Evolutionary conservation across 2,329 filamentous ascomycete genomes (phyloP).

Genomic region (Diaporthe batatas): DNA sequence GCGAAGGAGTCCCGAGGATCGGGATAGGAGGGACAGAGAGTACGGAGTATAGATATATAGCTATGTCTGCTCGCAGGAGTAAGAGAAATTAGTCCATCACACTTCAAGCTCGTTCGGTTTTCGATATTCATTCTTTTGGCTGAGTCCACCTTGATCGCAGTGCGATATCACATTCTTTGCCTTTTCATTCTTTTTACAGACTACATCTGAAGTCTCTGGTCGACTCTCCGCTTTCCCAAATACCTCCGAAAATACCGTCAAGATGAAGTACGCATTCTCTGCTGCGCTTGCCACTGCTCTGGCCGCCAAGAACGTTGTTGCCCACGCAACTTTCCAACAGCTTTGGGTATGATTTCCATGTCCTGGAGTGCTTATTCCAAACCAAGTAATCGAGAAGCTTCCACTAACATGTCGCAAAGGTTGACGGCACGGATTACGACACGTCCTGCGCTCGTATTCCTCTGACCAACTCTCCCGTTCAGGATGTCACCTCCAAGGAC

Average conservation of each 20-base stretch:
- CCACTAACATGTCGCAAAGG: conserved; percentile 39
- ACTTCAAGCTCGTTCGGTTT: conserved; percentile 26
- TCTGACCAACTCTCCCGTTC: conserved; percentile 64
- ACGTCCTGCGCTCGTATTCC: conserved; percentile 63
- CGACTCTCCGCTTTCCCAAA: conserved; percentile 9
- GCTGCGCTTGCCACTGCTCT: conserved; percentile 20
- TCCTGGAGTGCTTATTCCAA: background rate
- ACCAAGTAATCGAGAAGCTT: background rate
- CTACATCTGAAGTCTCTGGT: conserved; percentile 25
- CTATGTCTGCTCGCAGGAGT: background rate
- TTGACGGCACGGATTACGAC: conserved; percentile 58
- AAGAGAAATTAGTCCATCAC: background rate
- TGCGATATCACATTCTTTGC: conserved; percentile 34
- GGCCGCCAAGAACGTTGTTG: conserved; percentile 49
- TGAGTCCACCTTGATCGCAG: conserved; percentile 31
- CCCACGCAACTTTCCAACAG: conserved; percentile 66
- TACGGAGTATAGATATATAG: conserved; percentile 8
- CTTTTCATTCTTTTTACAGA: conserved; percentile 9
- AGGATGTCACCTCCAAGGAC: conserved; percentile 56
- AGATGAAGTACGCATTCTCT: conserved; percentile 21
- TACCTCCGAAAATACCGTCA: background rate
- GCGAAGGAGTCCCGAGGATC: background rate
- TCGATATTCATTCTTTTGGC: conserved; percentile 30
- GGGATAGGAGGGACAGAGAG: background rate
- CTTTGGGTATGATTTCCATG: conserved; percentile 53